Evolutionary conservation across 768 basidiomycete genomes (phyloP).

Genomic region (Crepidotus variabilis): DNA sequence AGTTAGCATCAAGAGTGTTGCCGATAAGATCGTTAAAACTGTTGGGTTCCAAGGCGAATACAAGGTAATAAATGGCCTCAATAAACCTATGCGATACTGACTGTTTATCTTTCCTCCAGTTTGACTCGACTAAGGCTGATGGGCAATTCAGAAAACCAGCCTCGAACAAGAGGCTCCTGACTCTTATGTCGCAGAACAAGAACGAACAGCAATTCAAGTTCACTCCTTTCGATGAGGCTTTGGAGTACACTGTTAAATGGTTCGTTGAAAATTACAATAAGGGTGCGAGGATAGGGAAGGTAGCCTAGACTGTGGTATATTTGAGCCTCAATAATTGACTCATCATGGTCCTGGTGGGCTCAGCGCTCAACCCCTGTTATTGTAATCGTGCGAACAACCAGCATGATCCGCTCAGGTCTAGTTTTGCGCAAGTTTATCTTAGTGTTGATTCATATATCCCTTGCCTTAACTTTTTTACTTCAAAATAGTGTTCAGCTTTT

Average conservation of each 20-base stretch:
- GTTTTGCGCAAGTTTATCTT: too few relatives aligned
- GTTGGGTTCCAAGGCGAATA: constrained; percentile 79
- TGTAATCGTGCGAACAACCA: neutral
- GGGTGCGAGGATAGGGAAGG: constrained; percentile 51
- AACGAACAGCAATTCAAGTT: constrained; percentile 56
- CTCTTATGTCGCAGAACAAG: constrained; percentile 53
- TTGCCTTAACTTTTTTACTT: too few relatives aligned
- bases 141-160: constrained; percentile 97
- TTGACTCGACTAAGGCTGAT: constrained; percentile 81
- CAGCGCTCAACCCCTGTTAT: neutral
- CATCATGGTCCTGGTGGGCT: neutral
- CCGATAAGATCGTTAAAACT: constrained; percentile 86
- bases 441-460: too few relatives aligned
- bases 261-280: constrained; percentile 78
- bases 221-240: constrained; percentile 85
- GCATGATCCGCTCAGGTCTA: too few relatives aligned
- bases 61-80: constrained; percentile 32
- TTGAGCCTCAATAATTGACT: neutral
- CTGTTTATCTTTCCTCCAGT: constrained; percentile 38
- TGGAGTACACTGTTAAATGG: constrained; percentile 80
- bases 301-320: neutral
- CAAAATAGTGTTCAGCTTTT: too few relatives aligned
- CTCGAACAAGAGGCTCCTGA: constrained; percentile 82
- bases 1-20: constrained; percentile 87
- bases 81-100: neutral